These are phyloP conservation scores for Synchytrium microbalum DNA, from an alignment of 371 early-diverging fungal genomes.

Conservation along the genomic window DNA sequence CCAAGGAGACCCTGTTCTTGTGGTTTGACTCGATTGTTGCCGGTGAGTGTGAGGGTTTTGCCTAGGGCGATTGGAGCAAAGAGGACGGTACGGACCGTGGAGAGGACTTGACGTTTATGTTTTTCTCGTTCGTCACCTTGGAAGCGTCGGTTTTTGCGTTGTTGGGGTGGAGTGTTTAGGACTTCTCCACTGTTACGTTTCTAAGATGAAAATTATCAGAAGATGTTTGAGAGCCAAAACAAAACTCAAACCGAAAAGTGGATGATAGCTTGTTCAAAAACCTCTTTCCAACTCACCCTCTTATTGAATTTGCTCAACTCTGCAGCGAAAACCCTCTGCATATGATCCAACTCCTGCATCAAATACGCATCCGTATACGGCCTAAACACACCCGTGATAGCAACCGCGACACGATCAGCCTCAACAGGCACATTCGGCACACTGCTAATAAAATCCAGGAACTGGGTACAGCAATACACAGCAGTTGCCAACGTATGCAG, in stretches of 20 bases:
- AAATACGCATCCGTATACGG: conserved; percentile 37
- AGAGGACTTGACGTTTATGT: conserved; percentile 42
- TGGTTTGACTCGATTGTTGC: conserved; percentile 9
- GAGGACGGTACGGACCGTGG: conserved; percentile 37
- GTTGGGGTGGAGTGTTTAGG: conserved; percentile 17
- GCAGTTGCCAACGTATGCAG: conserved; percentile 40
- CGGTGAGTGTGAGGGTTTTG: background rate
- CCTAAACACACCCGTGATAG: conserved; percentile 22
- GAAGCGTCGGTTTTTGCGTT: conserved; percentile 11
- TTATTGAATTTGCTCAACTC: conserved; percentile 41
- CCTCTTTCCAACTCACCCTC: conserved; percentile 25
- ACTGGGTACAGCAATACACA: conserved; percentile 43
- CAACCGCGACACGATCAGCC: conserved; percentile 19
- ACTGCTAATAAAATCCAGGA: conserved; percentile 20
- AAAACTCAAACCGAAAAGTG: conserved; percentile 2
- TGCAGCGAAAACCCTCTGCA: conserved; percentile 22
- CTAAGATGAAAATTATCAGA: background rate
- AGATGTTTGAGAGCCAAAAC: background rate
- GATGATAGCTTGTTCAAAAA: too few relatives aligned
- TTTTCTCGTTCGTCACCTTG: conserved; percentile 35
- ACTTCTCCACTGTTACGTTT: conserved; percentile 6
- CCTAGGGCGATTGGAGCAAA: conserved; percentile 36
- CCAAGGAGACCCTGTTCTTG: background rate
- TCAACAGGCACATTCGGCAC: conserved; percentile 26
- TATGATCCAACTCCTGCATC: conserved; percentile 32